Evolutionary conservation across 192 early-diverging fungal genomes (phyloP).

Genomic region (Spizellomyces sp.): DNA sequence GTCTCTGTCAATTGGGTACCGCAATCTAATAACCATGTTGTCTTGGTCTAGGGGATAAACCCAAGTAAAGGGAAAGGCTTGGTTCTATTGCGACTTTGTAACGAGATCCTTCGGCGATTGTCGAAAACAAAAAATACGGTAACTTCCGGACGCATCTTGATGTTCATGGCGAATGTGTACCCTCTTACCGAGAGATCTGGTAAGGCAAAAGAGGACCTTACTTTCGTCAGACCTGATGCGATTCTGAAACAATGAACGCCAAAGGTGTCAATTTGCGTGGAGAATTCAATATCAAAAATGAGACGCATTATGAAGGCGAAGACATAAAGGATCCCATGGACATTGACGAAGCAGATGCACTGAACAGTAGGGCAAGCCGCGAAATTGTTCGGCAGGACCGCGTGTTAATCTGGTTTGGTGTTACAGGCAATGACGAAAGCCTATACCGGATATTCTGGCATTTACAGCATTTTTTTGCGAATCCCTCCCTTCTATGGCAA

Average conservation of each 20-base stretch:
- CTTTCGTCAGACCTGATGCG: too few species aligned
- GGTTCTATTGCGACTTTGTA: constrained; percentile 81
- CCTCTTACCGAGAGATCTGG: constrained; percentile 86
- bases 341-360: constrained; percentile 26
- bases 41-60: constrained; percentile 57
- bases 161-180: constrained; percentile 84
- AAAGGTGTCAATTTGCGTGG: constrained; percentile 84
- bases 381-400: not conserved
- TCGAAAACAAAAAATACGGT: constrained; percentile 80
- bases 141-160: constrained; percentile 84
- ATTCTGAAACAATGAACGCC: not conserved
- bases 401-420: too few species aligned
- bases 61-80: constrained; percentile 83
- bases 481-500: constrained; percentile 58
- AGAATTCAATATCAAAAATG: constrained; percentile 78
- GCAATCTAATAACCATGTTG: not conserved
- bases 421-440: not conserved
- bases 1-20: not conserved
- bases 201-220: not conserved
- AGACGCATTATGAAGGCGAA: constrained; percentile 47
- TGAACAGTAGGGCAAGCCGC: not conserved
- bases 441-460: constrained; percentile 74
- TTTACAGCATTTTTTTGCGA: constrained; percentile 74
- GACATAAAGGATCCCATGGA: constrained; percentile 49
- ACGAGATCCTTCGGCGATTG: constrained; percentile 85